A percentile compares a stretch with the other conserved stretches of the same genome.
These are phyloP conservation scores for Akanthomyces muscarius DNA, from an alignment of 2,329 filamentous ascomycete species.

Conservation along the genomic window DNA sequence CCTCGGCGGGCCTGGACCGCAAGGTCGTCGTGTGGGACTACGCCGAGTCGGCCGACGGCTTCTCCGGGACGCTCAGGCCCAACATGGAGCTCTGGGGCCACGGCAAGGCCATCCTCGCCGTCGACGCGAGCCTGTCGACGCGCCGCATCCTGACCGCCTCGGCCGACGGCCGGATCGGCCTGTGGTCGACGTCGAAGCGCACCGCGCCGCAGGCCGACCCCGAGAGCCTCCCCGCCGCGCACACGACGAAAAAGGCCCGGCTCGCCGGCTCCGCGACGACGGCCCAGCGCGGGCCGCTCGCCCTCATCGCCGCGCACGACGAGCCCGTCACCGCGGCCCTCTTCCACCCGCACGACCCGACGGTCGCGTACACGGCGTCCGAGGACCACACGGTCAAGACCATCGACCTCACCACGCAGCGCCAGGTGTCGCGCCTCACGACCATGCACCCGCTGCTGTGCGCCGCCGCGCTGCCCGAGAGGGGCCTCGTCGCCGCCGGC, in stretches of 20 bases:
- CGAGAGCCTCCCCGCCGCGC: conserved; percentile 62
- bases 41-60: conserved; percentile 58
- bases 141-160: conserved; percentile 82
- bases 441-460: conserved; percentile 81
- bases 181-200: conserved; percentile 81
- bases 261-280: conserved; percentile 40
- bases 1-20: conserved; percentile 78
- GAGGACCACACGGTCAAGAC: conserved; percentile 90
- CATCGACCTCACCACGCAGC: conserved; percentile 79
- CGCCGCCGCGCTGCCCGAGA: conserved; percentile 67
- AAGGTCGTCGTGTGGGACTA: conserved; percentile 91
- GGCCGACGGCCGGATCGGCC: conserved; percentile 74
- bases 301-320: conserved; percentile 68
- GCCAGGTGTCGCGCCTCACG: conserved; percentile 74
- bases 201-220: conserved; percentile 71
- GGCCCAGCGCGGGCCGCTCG: conserved; percentile 75
- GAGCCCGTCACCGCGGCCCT: conserved; percentile 72
- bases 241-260: conserved; percentile 74
- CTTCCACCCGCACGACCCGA: conserved; percentile 81
- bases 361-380: conserved; percentile 86
- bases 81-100: conserved; percentile 83
- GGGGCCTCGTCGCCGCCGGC: conserved; percentile 63
- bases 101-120: conserved; percentile 65
- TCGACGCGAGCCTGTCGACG: conserved; percentile 70
- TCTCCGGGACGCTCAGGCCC: conserved; percentile 62